Conservation (phyloP, 106 monocot genomes). For the Dioscorea dumetorum region DNA sequence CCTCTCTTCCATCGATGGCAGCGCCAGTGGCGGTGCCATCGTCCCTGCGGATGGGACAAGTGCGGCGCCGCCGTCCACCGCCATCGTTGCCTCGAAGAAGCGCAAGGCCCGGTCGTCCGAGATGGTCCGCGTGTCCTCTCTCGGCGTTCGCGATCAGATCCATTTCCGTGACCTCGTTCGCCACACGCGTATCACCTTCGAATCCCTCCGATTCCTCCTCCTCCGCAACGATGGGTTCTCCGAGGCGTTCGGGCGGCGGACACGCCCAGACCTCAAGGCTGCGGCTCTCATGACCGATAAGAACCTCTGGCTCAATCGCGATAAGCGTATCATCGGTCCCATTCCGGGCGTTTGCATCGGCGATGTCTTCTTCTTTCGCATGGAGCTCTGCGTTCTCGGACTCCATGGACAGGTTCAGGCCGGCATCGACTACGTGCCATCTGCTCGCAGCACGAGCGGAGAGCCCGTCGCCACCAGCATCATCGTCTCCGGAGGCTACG, state of each 20-base stretch:
- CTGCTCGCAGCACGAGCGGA: conserved; percentile 23
- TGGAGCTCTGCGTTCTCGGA: conserved; percentile 87
- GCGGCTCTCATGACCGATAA: conserved; percentile 59
- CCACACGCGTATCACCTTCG: conserved; percentile 44
- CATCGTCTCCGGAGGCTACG: conserved; percentile 73
- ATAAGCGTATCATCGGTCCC: conserved; percentile 77
- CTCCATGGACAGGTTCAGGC: conserved; percentile 95
- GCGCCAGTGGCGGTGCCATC: neutral
- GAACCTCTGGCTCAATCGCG: conserved; percentile 79
- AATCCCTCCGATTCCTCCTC: conserved; percentile 38
- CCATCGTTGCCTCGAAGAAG: conserved; percentile 33
- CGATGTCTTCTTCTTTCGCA: conserved; percentile 83
- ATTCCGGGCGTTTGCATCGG: conserved; percentile 83
- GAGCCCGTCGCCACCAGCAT: conserved; percentile 70
- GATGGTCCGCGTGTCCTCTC: conserved; percentile 64
- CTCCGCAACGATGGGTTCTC: conserved; percentile 22
- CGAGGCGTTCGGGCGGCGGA: conserved; percentile 14
- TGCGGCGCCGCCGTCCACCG: neutral
- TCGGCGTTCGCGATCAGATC: conserved; percentile 36
- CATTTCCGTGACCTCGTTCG: conserved; percentile 62
- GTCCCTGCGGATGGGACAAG: neutral
- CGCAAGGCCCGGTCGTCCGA: conserved; percentile 50
- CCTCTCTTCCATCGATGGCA: conserved; percentile 10
- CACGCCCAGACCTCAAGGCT: conserved; percentile 50
- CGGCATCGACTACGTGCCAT: conserved; percentile 64